A percentile compares a stretch with the other conserved stretches of the same genome.
phyloP scores from a whole-genome alignment of 805 yeast species.

The Wickerhamiella bombiphila region DNA sequence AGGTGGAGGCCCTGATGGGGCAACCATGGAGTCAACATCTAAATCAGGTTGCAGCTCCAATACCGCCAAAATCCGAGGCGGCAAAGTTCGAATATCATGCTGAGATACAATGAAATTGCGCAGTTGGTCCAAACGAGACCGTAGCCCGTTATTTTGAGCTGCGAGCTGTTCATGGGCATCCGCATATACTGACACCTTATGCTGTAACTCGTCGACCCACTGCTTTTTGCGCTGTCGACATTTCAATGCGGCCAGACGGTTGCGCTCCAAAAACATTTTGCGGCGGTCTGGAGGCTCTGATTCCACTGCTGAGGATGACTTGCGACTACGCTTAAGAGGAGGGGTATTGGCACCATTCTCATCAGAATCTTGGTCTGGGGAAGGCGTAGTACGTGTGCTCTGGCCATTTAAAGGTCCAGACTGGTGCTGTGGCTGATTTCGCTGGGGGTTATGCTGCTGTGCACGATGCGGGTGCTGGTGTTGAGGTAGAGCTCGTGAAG shows the following conservation, averaged over 20 bases:
- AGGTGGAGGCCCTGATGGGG: too few relatives aligned
- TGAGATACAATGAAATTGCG: conserved; percentile 11
- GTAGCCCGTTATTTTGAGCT: conserved; percentile 5
- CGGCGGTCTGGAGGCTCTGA: conserved; percentile 46
- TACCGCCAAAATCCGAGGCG: conserved; percentile 12
- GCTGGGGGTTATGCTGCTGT: not conserved
- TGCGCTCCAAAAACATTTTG: conserved; percentile 68
- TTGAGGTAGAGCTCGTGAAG: not conserved
- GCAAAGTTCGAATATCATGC: conserved; percentile 12
- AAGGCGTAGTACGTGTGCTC: not conserved
- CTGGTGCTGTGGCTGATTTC: conserved; percentile 11
- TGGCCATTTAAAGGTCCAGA: not conserved
- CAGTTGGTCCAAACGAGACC: conserved; percentile 23
- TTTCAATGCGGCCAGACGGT: conserved; percentile 87
- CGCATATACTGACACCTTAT: conserved; percentile 55
- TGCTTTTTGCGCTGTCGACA: conserved; percentile 92
- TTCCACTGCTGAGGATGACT: conserved; percentile 27
- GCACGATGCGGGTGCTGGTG: conserved; percentile 1
- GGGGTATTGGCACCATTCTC: not conserved
- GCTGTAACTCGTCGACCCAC: conserved; percentile 68
- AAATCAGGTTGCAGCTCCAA: too few relatives aligned
- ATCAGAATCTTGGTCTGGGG: not conserved
- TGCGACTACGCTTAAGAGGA: conserved; percentile 8
- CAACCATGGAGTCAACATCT: too few relatives aligned
- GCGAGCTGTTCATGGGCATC: conserved; percentile 52